These are phyloP conservation scores for Yamadazyma buinensis DNA, from an alignment of 1,139 yeast species.

Conservation along the genomic window DNA sequence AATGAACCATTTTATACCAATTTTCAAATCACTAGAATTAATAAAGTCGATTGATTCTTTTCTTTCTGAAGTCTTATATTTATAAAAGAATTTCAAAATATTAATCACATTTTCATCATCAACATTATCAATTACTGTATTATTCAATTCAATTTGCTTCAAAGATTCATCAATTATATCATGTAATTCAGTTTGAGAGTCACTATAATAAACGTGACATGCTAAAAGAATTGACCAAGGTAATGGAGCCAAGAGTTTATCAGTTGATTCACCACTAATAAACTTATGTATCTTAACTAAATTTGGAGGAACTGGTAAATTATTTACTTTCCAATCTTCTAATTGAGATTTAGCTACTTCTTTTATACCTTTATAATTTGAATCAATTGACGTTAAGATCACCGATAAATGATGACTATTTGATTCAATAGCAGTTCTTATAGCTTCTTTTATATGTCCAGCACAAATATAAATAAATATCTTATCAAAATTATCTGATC, in stretches of 20 bases:
- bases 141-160: too few species aligned
- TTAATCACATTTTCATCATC: constrained; percentile 17
- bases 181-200: constrained; percentile 41
- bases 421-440: constrained; percentile 52
- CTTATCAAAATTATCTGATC: constrained; percentile 37
- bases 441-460: constrained; percentile 61
- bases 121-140: constrained; percentile 6
- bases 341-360: constrained; percentile 59
- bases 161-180: too few species aligned
- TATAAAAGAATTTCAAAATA: constrained; percentile 20
- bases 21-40: constrained; percentile 17
- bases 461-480: constrained; percentile 53
- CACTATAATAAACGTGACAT: constrained; percentile 58
- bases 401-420: constrained; percentile 68
- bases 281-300: constrained; percentile 60
- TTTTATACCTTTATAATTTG: constrained; percentile 58
- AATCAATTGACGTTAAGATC: constrained; percentile 65
- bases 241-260: constrained; percentile 40
- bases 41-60: constrained; percentile 9
- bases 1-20: constrained; percentile 53
- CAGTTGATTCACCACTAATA: constrained; percentile 51
- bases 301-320: constrained; percentile 44
- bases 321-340: constrained; percentile 55
- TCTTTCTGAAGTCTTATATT: constrained; percentile 6
- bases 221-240: constrained; percentile 69